Conservation (phyloP, 257 asterid genomes). For the Solanum arcanum region DNA sequence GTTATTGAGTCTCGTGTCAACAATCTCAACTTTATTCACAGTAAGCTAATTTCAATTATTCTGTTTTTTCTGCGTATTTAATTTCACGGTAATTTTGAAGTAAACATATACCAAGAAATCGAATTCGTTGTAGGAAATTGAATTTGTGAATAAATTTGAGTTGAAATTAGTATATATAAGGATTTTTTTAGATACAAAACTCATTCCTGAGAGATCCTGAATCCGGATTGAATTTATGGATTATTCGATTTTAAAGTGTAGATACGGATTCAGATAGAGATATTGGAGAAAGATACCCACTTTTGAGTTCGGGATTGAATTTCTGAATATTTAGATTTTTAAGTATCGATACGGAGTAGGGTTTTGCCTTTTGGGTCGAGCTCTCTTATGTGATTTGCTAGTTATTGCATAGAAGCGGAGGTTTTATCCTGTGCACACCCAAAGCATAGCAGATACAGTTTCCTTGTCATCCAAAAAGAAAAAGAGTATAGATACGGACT, state of each 20-base stretch:
- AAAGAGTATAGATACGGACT: neutral
- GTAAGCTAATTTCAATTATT: neutral
- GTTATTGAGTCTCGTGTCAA: constrained; percentile 1
- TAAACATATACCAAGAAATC: neutral
- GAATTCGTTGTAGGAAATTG: neutral
- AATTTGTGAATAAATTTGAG: neutral
- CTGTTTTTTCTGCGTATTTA: neutral
- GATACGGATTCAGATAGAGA: neutral
- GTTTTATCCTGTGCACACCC: no score
- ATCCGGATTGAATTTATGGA: neutral
- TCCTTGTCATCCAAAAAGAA: no score
- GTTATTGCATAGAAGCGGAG: no score
- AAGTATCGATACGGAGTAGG: neutral
- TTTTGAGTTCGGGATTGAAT: neutral
- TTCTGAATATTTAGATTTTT: neutral
- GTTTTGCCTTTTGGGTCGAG: no score
- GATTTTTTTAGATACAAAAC: neutral
- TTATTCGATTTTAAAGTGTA: no score
- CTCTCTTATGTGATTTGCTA: no score
- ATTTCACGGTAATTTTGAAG: neutral
- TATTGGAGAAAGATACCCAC: neutral
- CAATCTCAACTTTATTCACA: neutral
- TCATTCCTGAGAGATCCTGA: neutral
- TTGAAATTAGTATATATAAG: neutral
- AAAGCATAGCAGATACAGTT: no score